Percentiles rank a stretch among this genome's conserved stretches.
Conservation (phyloP, 1,284 basidiomycete species). For the Mycena sp. region DNA sequence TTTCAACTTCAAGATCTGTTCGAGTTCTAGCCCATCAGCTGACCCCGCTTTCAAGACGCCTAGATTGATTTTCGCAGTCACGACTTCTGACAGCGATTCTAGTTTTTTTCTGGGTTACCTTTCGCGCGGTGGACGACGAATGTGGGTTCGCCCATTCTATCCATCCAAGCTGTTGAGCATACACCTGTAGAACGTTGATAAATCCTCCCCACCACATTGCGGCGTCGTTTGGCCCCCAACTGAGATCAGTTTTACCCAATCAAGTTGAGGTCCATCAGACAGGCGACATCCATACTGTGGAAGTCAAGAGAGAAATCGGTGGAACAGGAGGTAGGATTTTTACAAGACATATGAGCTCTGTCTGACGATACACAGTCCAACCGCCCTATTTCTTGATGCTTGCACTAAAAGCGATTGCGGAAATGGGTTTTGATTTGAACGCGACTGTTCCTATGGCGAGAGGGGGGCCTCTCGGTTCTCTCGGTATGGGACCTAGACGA, state of each 20-base stretch:
- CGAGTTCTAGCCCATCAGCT: conserved; percentile 13
- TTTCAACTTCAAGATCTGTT: conserved; percentile 38
- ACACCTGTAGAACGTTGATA: conserved; percentile 18
- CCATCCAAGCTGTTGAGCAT: neutral
- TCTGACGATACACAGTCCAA: conserved; percentile 37
- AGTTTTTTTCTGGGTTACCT: conserved; percentile 72
- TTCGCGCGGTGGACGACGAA: conserved; percentile 42
- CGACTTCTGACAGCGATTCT: conserved; percentile 53
- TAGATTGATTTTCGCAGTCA: conserved; percentile 67
- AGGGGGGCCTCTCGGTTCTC: conserved; percentile 49
- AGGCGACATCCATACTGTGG: conserved; percentile 60
- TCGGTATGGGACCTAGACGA: conserved; percentile 49
- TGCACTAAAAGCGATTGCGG: conserved; percentile 51
- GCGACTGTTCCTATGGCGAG: conserved; percentile 55
- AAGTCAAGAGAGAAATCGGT: conserved; percentile 48
- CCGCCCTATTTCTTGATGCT: conserved; percentile 53
- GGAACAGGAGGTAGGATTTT: conserved; percentile 48
- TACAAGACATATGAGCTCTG: neutral
- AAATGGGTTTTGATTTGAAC: conserved; percentile 52
- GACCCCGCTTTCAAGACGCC: conserved; percentile 56
- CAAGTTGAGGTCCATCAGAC: conserved; percentile 60
- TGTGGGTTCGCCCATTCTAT: conserved; percentile 7
- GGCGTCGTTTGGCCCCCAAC: conserved; percentile 54
- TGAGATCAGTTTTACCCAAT: conserved; percentile 58
- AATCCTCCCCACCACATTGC: conserved; percentile 64